Base-by-base conservation (phyloP, 345 rosid species). In the Streptanthus diversifolius region DNA sequence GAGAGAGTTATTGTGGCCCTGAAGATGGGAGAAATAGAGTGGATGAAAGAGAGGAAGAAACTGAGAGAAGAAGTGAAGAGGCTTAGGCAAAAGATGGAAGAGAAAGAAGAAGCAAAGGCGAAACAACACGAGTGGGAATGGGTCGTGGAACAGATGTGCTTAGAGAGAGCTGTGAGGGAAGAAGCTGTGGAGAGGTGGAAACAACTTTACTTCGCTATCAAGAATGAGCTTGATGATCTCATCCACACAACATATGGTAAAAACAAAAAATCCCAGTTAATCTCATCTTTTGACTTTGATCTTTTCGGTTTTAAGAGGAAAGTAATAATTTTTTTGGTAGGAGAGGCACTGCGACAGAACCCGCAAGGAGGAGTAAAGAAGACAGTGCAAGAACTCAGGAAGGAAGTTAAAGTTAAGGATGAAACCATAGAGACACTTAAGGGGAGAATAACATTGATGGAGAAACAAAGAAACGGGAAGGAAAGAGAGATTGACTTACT, bases 141-240 rank as follows among this genome's bases (percentile, higher is more conserved):
- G 64, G 51, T 77, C 53, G 70, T 86, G 62, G 92, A 82, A 81
- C 87, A 79, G 63, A 87, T 83, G 88, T 78, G 77, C 71, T 74
- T 85, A 79, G 97, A 91, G 78, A 89, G 90, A 63, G 82, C 85
- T 0, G 58, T 83, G 68, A 64, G 91, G 36, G 95, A 91, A 66
- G 90, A 87, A 49, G 87, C 92, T 15, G 91, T 83, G 44, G 91
- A 87, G 73, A 87, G 82, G 57, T 91, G 97, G 97, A 91, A 91
- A 81, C 87, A 79, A 17, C 89, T 91, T 30, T 91, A 91, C 48
- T 90, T 87, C 41, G 84, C 95, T 73, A 89, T 91, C 77, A 91
- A 86, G 82, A 77, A 68, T 19, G 95, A 91, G 91, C 93, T 91
- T 72, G 95, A 91, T 71, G 81, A 89, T 68, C 91, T 91, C 70